phyloP scores from a whole-genome alignment of 2,329 filamentous ascomycete species.

The Trichoderma polysporum region DNA sequence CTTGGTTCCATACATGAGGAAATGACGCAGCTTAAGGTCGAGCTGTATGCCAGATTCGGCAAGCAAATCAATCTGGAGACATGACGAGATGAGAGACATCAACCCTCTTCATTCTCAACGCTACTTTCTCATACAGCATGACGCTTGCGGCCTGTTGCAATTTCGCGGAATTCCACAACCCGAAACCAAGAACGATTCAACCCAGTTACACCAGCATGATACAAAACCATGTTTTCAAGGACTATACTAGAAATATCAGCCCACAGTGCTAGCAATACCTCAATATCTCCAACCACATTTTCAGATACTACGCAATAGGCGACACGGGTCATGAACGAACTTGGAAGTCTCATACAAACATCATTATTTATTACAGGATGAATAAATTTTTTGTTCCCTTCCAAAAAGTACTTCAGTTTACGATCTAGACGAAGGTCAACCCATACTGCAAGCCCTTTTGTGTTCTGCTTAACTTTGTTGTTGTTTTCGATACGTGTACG shows the following conservation, averaged over 20 bases:
- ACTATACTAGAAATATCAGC: background rate
- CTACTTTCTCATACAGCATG: background rate
- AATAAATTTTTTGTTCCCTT: background rate
- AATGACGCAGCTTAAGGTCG: slow-evolving; percentile 86
- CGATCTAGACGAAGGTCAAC: too few relatives aligned
- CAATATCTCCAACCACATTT: background rate
- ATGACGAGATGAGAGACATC: slow-evolving; percentile 41
- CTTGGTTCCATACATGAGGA: slow-evolving; percentile 75
- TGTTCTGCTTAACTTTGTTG: background rate
- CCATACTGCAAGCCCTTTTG: too few relatives aligned
- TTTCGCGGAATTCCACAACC: background rate
- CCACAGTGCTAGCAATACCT: background rate
- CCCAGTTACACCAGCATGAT: background rate
- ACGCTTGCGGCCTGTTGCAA: background rate
- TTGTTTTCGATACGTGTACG: background rate
- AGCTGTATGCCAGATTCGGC: slow-evolving; percentile 91
- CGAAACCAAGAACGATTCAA: background rate
- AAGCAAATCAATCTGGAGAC: slow-evolving; percentile 96
- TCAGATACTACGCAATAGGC: background rate
- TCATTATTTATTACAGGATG: background rate
- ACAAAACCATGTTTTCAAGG: background rate
- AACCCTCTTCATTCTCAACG: background rate
- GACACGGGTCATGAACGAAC: background rate
- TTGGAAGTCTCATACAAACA: background rate
- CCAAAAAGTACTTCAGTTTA: background rate